Evolutionary conservation across 371 early-diverging fungal species (phyloP).

Genomic region (Syncephalastrum sp.): DNA sequence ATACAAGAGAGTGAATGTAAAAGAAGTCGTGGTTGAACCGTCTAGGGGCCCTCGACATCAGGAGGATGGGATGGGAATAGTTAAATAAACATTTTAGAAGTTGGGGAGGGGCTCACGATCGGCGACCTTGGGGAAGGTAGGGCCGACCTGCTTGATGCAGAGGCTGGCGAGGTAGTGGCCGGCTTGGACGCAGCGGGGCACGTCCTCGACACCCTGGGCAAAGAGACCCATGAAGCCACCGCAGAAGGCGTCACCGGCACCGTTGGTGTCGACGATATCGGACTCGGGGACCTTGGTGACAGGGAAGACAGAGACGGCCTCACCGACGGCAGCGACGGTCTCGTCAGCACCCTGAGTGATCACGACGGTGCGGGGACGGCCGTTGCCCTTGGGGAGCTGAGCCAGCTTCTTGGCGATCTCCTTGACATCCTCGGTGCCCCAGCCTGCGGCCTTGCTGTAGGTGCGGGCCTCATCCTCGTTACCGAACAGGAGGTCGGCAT

Average conservation of each 20-base stretch:
- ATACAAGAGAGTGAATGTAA: too few relatives aligned
- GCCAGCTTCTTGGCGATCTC: slow-evolving; percentile 82
- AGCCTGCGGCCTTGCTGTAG: slow-evolving; percentile 70
- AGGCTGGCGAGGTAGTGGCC: slow-evolving; percentile 91
- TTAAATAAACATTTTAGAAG: slow-evolving; percentile 27
- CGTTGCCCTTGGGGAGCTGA: slow-evolving; percentile 78
- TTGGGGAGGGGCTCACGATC: slow-evolving; percentile 43
- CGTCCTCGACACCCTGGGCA: slow-evolving; percentile 70
- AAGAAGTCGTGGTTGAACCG: too few relatives aligned
- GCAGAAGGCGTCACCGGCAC: slow-evolving; percentile 96
- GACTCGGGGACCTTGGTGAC: slow-evolving; percentile 63
- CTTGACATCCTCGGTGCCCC: slow-evolving; percentile 68
- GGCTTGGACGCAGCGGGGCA: slow-evolving; percentile 67
- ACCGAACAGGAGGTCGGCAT: slow-evolving; percentile 91
- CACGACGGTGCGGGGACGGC: slow-evolving; percentile 82
- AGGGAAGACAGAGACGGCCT: slow-evolving; percentile 63
- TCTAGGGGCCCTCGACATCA: too few relatives aligned
- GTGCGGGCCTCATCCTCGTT: slow-evolving; percentile 95
- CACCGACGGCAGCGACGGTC: slow-evolving; percentile 73
- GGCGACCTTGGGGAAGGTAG: slow-evolving; percentile 71
- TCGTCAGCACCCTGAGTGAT: slow-evolving; percentile 88
- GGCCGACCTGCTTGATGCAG: slow-evolving; percentile 88
- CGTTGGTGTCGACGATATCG: slow-evolving; percentile 95
- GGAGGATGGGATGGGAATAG: too few relatives aligned
- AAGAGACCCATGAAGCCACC: slow-evolving; percentile 90